These are phyloP conservation scores for Leccinum solheimii DNA, from an alignment of 1,284 basidiomycete species.

Conservation along the genomic window DNA sequence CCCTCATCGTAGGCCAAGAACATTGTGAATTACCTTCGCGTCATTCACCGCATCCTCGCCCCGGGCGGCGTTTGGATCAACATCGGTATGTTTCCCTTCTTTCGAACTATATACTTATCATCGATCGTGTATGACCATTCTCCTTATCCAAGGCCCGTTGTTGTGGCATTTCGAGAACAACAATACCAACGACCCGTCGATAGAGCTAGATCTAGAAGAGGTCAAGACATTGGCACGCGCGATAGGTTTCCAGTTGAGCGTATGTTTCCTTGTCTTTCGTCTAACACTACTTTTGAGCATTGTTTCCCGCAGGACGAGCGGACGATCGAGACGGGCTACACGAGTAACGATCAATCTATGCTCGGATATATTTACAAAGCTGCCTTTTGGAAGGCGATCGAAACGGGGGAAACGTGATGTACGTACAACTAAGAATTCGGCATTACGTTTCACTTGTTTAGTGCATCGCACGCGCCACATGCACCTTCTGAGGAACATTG, in stretches of 20 bases:
- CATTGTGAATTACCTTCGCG: constrained; percentile 85
- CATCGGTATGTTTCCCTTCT: constrained; percentile 49
- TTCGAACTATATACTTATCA: background rate
- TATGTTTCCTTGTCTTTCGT: constrained; percentile 38
- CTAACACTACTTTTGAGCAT: background rate
- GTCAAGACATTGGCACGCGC: constrained; percentile 72
- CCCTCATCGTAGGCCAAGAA: constrained; percentile 71
- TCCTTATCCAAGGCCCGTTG: constrained; percentile 64
- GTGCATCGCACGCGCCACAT: background rate
- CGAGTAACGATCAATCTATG: constrained; percentile 82
- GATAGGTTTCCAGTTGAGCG: constrained; percentile 84
- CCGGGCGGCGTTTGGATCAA: constrained; percentile 93
- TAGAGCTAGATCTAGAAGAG: constrained; percentile 92
- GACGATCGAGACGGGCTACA: constrained; percentile 84
- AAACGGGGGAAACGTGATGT: background rate
- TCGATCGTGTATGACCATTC: background rate
- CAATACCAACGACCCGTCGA: constrained; percentile 72
- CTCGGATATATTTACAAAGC: constrained; percentile 86
- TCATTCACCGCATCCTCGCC: constrained; percentile 77
- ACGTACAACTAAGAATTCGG: background rate
- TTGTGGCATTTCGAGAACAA: constrained; percentile 98
- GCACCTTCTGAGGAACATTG: background rate
- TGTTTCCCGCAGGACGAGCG: constrained; percentile 52
- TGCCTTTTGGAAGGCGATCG: constrained; percentile 84
- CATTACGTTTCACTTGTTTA: background rate